Evolutionary conservation across 805 yeast species (phyloP).

Genomic region (Metschnikowia vanudenii): DNA sequence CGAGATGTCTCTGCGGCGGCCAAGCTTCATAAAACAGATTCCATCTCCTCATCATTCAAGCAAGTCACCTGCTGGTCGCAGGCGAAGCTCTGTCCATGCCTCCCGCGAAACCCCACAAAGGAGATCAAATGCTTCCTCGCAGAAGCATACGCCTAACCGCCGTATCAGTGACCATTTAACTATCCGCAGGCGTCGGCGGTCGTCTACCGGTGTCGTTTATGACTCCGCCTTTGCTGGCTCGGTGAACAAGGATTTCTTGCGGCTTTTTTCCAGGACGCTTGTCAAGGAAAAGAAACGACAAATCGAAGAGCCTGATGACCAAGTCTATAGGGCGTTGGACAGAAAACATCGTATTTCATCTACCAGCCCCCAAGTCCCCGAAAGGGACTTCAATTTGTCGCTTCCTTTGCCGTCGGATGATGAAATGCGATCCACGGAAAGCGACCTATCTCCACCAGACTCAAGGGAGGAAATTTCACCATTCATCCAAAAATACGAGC

Average conservation of each 20-base stretch:
- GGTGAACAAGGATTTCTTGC: conserved; percentile 36
- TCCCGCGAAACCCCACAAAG: conserved; percentile 2
- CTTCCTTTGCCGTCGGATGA: conserved; percentile 29
- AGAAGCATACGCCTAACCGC: conserved; percentile 15
- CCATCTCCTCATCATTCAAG: neutral
- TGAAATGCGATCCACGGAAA: conserved; percentile 14
- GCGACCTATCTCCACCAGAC: neutral
- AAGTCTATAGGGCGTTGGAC: conserved; percentile 12
- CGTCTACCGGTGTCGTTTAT: conserved; percentile 22
- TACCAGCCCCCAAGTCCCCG: conserved; percentile 12
- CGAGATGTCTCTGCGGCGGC: conserved; percentile 13
- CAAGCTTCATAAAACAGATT: neutral
- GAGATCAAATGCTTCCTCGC: conserved; percentile 7
- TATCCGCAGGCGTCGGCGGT: conserved; percentile 18
- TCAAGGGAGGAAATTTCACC: neutral
- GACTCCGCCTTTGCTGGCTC: conserved; percentile 36
- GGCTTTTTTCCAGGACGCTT: conserved; percentile 34
- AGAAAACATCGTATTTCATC: conserved; percentile 14
- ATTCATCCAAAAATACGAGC: neutral
- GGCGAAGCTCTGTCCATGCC: neutral
- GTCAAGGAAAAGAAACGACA: conserved; percentile 18
- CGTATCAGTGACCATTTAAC: conserved; percentile 16
- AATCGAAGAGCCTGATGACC: conserved; percentile 14
- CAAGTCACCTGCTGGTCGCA: neutral
- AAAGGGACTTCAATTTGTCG: conserved; percentile 27